A percentile compares a stretch with the other conserved stretches of the same genome.
phyloP scores from a whole-genome alignment of 163 green algal genomes.

The Dunaliella salina region DNA sequence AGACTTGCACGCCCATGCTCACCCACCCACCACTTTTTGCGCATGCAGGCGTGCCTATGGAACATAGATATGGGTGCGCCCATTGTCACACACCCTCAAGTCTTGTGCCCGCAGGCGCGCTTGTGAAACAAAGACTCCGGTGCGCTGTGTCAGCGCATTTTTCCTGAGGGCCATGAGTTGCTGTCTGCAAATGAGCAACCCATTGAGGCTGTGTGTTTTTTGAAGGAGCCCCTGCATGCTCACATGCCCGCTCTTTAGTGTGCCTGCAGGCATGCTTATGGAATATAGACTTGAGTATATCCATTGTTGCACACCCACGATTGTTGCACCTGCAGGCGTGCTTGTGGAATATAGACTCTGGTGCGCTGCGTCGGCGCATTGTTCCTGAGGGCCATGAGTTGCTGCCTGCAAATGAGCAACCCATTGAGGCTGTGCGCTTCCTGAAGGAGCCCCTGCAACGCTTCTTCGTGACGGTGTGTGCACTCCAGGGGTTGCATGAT shows the following conservation, averaged over 20 bases:
- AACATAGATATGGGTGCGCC: too few relatives aligned
- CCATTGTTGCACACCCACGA: too few relatives aligned
- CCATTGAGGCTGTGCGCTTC: slow-evolving; percentile 46
- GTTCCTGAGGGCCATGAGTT: slow-evolving; percentile 14
- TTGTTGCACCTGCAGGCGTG: neutral
- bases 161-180: slow-evolving; percentile 13
- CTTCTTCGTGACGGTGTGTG: slow-evolving; percentile 38
- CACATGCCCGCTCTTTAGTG: too few relatives aligned
- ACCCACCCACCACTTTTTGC: too few relatives aligned
- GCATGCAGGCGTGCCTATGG: too few relatives aligned
- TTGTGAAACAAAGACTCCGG: slow-evolving; percentile 46
- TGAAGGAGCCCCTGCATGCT: slow-evolving; percentile 23
- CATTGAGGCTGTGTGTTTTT: slow-evolving; percentile 43
- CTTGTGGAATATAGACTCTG: slow-evolving; percentile 46
- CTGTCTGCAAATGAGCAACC: slow-evolving; percentile 32
- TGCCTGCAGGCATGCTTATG: slow-evolving; percentile 20
- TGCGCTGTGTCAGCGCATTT: slow-evolving; percentile 29
- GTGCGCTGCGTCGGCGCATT: slow-evolving; percentile 30
- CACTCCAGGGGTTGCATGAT: too few relatives aligned
- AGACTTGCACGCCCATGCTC: too few relatives aligned
- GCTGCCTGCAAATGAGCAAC: slow-evolving; percentile 31
- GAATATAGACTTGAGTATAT: slow-evolving; percentile 50
- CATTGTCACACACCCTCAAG: neutral
- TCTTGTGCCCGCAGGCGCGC: neutral
- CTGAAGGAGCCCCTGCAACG: slow-evolving; percentile 24